phyloP scores from a whole-genome alignment of 306 rosid genomes.

The Sindora glabra region DNA sequence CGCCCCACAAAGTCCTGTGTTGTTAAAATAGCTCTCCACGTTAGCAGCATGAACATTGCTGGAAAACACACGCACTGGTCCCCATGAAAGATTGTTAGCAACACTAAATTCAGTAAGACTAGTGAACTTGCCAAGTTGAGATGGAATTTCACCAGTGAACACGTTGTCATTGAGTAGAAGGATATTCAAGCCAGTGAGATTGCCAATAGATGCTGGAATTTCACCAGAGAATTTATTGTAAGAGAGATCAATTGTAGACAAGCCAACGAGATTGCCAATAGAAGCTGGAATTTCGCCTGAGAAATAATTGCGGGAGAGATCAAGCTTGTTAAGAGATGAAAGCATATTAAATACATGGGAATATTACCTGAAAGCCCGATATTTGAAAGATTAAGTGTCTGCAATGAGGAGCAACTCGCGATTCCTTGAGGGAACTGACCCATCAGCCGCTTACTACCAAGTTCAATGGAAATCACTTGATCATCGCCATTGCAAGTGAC shows the following conservation, averaged over 20 bases:
- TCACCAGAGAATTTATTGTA: no score
- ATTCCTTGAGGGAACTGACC: slow-evolving; percentile 24
- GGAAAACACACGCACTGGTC: slow-evolving; percentile 21
- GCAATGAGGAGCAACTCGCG: background rate
- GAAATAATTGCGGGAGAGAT: no score
- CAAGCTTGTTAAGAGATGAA: background rate
- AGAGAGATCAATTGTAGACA: no score
- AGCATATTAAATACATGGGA: slow-evolving; percentile 10
- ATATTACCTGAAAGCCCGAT: slow-evolving; percentile 18
- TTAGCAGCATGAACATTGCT: background rate
- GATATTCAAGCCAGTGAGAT: no score
- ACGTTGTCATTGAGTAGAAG: no score
- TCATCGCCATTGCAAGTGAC: no score
- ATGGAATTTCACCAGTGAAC: slow-evolving; percentile 27
- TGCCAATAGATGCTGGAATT: no score
- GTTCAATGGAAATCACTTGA: no score
- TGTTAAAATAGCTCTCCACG: slow-evolving; percentile 15
- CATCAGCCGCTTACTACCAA: slow-evolving; percentile 12
- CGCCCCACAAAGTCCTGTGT: slow-evolving; percentile 9
- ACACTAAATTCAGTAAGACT: background rate
- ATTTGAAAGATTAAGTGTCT: slow-evolving; percentile 7
- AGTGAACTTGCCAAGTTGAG: slow-evolving; percentile 16
- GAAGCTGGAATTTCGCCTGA: no score
- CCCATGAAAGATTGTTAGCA: background rate
- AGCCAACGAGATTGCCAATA: no score